These are phyloP conservation scores for Trypanosoma boissoni DNA, from an alignment of 208 protist genomes.

Conservation along the genomic window DNA sequence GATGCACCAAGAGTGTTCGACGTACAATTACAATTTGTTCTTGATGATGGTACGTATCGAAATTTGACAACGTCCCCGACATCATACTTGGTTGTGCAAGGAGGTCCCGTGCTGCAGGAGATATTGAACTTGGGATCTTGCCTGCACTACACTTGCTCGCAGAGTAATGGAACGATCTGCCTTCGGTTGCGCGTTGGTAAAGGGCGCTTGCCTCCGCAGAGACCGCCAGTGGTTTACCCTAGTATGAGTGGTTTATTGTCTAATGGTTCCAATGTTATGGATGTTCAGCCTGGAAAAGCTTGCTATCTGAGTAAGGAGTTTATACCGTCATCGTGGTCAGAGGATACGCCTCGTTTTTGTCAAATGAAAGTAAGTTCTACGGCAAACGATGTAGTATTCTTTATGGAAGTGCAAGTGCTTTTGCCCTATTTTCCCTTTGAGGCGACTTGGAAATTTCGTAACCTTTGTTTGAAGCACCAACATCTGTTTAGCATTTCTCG, in stretches of 20 bases:
- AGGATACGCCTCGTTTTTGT: conserved; percentile 50
- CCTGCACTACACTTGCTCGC: conserved; percentile 12
- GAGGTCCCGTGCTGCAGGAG: conserved; percentile 11
- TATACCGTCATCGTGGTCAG: conserved; percentile 23
- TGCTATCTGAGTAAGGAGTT: conserved; percentile 51
- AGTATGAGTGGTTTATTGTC: conserved; percentile 49
- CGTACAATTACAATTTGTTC: conserved; percentile 27
- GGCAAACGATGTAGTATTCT: conserved; percentile 58
- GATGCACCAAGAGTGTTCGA: conserved; percentile 9
- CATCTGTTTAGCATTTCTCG: conserved; percentile 62
- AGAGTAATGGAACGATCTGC: conserved; percentile 17
- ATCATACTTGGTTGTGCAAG: conserved; percentile 13
- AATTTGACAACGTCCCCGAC: conserved; percentile 1
- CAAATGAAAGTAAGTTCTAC: conserved; percentile 55
- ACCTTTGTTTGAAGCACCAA: conserved; percentile 28
- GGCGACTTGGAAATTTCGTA: conserved; percentile 16
- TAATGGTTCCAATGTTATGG: conserved; percentile 34
- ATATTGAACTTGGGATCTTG: conserved; percentile 14
- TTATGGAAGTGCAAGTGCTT: conserved; percentile 71
- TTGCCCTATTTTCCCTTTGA: conserved; percentile 9
- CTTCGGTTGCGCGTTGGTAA: conserved; percentile 15
- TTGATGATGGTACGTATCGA: conserved; percentile 21
- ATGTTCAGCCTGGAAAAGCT: conserved; percentile 36
- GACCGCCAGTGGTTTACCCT: background rate
- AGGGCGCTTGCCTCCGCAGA: background rate